Evolutionary conservation across 768 basidiomycete genomes (phyloP), one percentile per base, ranked within the genome.

Genomic region (Lactifluus hygrophoroides): DNA sequence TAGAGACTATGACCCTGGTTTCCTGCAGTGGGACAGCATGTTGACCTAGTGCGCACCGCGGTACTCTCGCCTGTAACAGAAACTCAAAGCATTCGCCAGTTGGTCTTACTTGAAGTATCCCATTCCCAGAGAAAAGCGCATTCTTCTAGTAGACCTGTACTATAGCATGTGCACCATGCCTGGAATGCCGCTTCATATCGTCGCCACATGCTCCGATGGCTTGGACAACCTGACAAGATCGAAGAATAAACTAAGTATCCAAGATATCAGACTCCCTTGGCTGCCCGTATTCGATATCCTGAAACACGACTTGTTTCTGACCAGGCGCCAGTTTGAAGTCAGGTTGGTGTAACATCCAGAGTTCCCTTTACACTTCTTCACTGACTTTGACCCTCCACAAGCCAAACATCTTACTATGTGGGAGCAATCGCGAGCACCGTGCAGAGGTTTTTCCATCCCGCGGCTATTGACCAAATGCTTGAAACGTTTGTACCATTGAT

Each of bases 71-170:
- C 45, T 57, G 53, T 49, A 44, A 58, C 54, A 52, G 44, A 61
- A 60, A n/a, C 56, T 69, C 57, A 66, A 52, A 54, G 57, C 30
- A 25, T 40, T 30, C 38, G 58, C 4, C 65, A 90, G 88, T 67
- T 93, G 90, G 90, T 71, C 73, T 45, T 84, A 84, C 75, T 78
- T 94, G 69, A 89, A 90, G 67, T 93, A 92, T 67, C 91, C 89
- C 35, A 85, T 94, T 66, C 89, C 88, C 55, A 85, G 86, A 68
- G 83, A 84, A 60, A 85, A 83, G 65, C 78, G 91, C 55, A 81
- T 92, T 53, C 76, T 73, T 42, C 74, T 94, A 30, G 84, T 85
- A 47, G 86, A 83, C 70, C 72, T 94, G 4, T 94, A 88, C 72
- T 94, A 85, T 68, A 79, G 88, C 69, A 67, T 93, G 37, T 80